Percentiles rank a stretch among this genome's conserved stretches.
phyloP scores from a whole-genome alignment of 139 green algal genomes.

The Chlamydomonas sphaeroides region DNA sequence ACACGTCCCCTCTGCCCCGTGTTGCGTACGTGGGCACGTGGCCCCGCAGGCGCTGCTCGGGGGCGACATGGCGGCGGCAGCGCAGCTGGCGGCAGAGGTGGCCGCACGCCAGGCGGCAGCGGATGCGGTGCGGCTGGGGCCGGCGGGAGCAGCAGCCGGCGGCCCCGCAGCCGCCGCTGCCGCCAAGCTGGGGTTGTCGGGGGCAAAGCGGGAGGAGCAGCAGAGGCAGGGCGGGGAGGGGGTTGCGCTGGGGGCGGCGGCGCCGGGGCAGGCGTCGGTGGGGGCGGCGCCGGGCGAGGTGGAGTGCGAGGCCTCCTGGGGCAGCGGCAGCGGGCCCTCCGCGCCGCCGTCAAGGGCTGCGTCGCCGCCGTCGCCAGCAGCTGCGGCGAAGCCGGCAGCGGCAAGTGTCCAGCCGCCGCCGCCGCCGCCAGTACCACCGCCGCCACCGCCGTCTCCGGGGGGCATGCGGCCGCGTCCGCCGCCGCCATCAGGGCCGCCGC shows the following conservation, averaged over 20 bases:
- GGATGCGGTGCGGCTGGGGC: not conserved
- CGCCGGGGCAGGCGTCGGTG: too few species aligned
- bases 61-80: not conserved
- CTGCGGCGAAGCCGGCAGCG: not conserved
- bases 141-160: not conserved
- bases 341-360: not conserved
- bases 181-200: too few species aligned
- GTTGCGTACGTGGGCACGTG: too few species aligned
- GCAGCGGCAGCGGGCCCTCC: not conserved
- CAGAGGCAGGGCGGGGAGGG: too few species aligned
- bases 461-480: not conserved
- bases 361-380: not conserved
- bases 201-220: too few species aligned
- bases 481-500: not conserved
- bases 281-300: not conserved
- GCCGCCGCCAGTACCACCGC: too few species aligned
- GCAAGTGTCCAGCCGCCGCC: not conserved
- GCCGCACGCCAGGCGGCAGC: not conserved
- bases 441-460: not conserved
- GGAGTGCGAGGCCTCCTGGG: conserved; percentile 2
- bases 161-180: not conserved
- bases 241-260: too few species aligned
- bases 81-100: not conserved
- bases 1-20: too few species aligned
- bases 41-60: not conserved